Percentiles rank a stretch among this genome's conserved stretches.
Conservation (phyloP, 1,284 basidiomycete species). For the Exsudoporus floridanus region DNA sequence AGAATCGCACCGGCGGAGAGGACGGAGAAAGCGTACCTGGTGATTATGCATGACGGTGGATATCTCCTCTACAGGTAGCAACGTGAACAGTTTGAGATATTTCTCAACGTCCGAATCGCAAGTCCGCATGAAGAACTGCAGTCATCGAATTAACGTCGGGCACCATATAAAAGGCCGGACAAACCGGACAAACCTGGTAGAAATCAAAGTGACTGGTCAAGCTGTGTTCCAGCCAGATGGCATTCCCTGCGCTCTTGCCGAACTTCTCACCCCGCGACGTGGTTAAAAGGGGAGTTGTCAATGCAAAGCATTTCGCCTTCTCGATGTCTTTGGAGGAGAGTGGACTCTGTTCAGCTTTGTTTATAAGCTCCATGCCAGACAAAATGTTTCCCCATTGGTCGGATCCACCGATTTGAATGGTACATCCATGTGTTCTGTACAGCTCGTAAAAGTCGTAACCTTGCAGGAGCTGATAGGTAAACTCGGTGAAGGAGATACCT, state of each 20-base stretch:
- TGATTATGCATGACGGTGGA: constrained; percentile 61
- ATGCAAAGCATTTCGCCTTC: constrained; percentile 66
- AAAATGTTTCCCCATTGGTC: constrained; percentile 99
- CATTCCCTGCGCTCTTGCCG: constrained; percentile 96
- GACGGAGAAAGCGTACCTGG: constrained; percentile 36
- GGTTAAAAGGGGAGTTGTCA: constrained; percentile 94
- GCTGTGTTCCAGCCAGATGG: constrained; percentile 81
- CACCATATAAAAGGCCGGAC: constrained; percentile 14
- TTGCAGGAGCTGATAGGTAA: constrained; percentile 96
- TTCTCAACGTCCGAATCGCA: constrained; percentile 80
- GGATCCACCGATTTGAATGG: constrained; percentile 91
- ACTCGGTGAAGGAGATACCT: constrained; percentile 96
- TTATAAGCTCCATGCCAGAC: constrained; percentile 88
- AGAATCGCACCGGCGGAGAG: constrained; percentile 1
- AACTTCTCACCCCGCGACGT: constrained; percentile 92
- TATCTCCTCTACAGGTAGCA: constrained; percentile 66
- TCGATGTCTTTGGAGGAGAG: constrained; percentile 35
- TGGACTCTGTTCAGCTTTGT: constrained; percentile 28
- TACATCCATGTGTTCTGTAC: constrained; percentile 67
- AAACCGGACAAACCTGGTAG: constrained; percentile 72
- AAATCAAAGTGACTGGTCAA: constrained; percentile 87
- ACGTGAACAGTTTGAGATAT: constrained; percentile 84
- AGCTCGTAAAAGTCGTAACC: constrained; percentile 92
- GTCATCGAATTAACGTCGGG: constrained; percentile 1
- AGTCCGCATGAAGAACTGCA: constrained; percentile 85